Base-by-base conservation (phyloP, 2,329 filamentous ascomycete genomes). In the Colletotrichum destructivum region DNA sequence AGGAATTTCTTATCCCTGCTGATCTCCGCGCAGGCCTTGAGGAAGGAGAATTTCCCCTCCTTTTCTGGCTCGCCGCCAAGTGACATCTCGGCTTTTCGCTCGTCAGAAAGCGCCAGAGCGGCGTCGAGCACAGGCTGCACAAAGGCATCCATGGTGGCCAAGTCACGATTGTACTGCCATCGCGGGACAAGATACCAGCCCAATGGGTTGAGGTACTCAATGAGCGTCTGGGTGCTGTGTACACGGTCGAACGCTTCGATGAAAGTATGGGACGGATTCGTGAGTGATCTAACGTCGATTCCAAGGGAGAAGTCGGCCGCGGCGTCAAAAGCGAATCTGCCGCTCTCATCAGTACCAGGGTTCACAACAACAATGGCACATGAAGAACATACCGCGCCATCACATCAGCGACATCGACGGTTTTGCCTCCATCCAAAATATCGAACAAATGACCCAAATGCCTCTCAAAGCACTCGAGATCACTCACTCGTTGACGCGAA, bases 11-110 rank as follows among this genome's bases (percentile, higher is more conserved):
- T 81, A 66, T 88, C 84, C 15, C 91, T 88, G 0, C 93, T 95
- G 79, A 91, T 91, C n/a, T 86, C 86, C 18, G 92, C 92, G 13
- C 95, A 87, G 60, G 91, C 91, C 78, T 95, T 91, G n/a, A 95
- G 86, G 82, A 95, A 94, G 1, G 91, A 94, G 76, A 93, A 93
- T 56, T 87, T 86, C 0, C 11, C 21, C 1, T 23, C 9, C 21
- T 52, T 52, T 15, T 52, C 23, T 2, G 40, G 49, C 49, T 9
- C n/a, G 11, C 4, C n/a, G 11, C 11, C 21, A 3, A 4, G 12
- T 23, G 8, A 88, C 75, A 90, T 92, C 55, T 88, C 89, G 75
- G 92, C 90, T 74, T 91, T 88, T 1, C 94, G 86, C 77, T 94
- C 92, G 15, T 88, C 86, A 0, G 44, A 47, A n/a, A 47, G 44